Evolutionary conservation across 2,329 filamentous ascomycete genomes (phyloP), one percentile per base, ranked within the genome.

Genomic region (Lasiodiplodia citricola): DNA sequence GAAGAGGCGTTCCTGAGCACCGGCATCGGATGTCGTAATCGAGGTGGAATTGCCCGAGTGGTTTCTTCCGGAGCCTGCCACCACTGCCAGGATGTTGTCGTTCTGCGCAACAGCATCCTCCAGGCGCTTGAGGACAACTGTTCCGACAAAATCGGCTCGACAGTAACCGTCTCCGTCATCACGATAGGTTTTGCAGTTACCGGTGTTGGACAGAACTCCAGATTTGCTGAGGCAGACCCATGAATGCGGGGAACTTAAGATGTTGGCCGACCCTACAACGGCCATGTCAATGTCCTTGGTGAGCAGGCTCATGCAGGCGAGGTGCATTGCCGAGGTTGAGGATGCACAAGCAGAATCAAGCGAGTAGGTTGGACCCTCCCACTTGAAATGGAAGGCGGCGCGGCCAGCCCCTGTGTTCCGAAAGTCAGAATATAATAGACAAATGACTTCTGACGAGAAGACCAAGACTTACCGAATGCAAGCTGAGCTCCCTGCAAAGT

Each of bases 141-240:
- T 90, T 1, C 89, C 92, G 70, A 91, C 90, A n/a, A 87, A 89
- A 73, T 96, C 92, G 66, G 89, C 91, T 76, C 92, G 89, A 80
- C 92, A 95, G 80, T 96, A 95, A 1, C 92, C 92, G 79, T 94
- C 91, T 2, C 92, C 92, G 44, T 86, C 88, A 71, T 93, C 90
- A 78, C 95, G 92, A 75, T 93, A 96, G 0, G 92, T 93, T 75
- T 93, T 92, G 80, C 92, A 94, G 70, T 88, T 87, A 6, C 92
- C 91, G 64, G 87, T 92, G 80, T 91, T 90, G 37, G 91, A 92
- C 72, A 95, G 81, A 80, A 95, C 94, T 73, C 93, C 90, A 16
- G 91, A 92, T 72, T 91, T 88, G 75, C 89, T 91, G 8, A 95
- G 83, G 73, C 91, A 91, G 14, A 90, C 86, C 80, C 92, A 93